Base-by-base conservation (phyloP, 768 basidiomycete genomes). In the Lactarius evosmus region DNA sequence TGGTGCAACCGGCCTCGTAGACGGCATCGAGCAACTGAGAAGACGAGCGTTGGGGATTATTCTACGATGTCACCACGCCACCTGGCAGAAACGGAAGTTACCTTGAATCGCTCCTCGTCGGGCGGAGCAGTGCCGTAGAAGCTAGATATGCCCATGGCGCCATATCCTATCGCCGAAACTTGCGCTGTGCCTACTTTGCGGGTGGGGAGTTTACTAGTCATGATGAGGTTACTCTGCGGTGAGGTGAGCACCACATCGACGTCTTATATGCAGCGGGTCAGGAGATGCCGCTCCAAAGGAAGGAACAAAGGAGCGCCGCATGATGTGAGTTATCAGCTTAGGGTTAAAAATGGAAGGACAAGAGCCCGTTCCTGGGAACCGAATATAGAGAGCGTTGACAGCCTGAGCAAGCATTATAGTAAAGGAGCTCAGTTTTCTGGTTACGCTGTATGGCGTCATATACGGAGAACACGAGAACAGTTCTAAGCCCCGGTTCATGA, bases 101-200 rank as follows among this genome's bases (percentile, higher is more conserved):
- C 70, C 77, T 79, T 81, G 68, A 88, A 79, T 2, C 84, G 77
- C 58, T 86, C 83, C 66, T 87, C 84, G 62, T 88, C 85, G 4
- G 77, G 63, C 16, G 74, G 74, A 0, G 71, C 69, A 2, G 70
- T 61, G n/a, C 85, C 84, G 61, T 85, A 85, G 50, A 70, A 75
- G 1, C 73, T 76, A 16, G 80, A 79, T 12, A 86, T 69, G 7
- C 83, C 85, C 86, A 87, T 87, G 7, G 79, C 74, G 6, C 87
- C 87, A 62, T 82, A 85, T 2, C 86, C 85, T 12, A 88, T 77
- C 25, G 80, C 80, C 7, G 79, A 75, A n/a, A 85, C 79, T 14
- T 75, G 61, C 30, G 74, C 71, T 16, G 75, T 70, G 29, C 82
- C 83, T 29, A 88, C 78, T 58, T 74, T 79, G 60, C 78, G 79